Conservation (phyloP, 441 rosid species). For the Mallotus repandus region DNA sequence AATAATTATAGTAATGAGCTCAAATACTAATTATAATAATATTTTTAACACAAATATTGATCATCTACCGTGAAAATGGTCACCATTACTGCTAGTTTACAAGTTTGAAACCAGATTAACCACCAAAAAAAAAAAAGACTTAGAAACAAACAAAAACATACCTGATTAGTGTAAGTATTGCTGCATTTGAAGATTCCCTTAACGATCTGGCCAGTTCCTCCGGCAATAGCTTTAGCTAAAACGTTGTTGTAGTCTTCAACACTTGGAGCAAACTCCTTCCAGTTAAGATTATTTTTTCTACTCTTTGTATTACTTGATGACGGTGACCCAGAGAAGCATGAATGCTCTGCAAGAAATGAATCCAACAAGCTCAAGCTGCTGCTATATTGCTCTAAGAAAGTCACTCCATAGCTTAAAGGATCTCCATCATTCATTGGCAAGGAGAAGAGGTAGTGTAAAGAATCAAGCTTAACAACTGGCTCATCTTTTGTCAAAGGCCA, state of each 20-base stretch:
- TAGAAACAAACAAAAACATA: conserved; percentile 16
- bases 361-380: conserved; percentile 49
- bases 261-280: conserved; percentile 84
- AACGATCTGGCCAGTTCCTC: conserved; percentile 88
- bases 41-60: too few species aligned
- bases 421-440: conserved; percentile 46
- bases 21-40: too few species aligned
- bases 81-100: not conserved
- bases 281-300: conserved; percentile 42
- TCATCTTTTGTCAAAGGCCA: conserved; percentile 93
- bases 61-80: not conserved
- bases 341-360: conserved; percentile 53
- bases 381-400: conserved; percentile 27
- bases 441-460: conserved; percentile 53
- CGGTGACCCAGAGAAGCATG: conserved; percentile 56
- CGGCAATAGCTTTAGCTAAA: conserved; percentile 83
- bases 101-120: not conserved
- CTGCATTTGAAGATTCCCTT: conserved; percentile 73
- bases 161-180: conserved; percentile 85
- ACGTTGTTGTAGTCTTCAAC: conserved; percentile 68
- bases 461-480: conserved; percentile 77
- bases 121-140: not conserved
- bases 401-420: conserved; percentile 43
- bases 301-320: not conserved
- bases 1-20: too few species aligned